Evolutionary conservation across 1,284 basidiomycete genomes (phyloP).

Genomic region (Fomitiporia mediterranea): DNA sequence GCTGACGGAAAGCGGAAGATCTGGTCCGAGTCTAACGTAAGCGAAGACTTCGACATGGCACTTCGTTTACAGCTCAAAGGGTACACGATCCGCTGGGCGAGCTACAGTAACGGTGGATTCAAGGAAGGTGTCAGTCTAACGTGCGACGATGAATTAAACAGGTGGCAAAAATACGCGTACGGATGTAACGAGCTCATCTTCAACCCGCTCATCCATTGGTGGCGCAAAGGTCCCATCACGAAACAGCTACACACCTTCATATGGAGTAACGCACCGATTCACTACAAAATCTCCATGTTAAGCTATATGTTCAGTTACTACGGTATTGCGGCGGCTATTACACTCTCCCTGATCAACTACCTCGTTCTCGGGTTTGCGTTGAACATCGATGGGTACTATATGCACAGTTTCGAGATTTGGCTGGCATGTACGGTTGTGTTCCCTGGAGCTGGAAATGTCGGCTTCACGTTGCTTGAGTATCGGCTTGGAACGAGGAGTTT

Average conservation of each 20-base stretch:
- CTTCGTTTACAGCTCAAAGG: slow-evolving; percentile 59
- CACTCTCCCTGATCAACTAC: slow-evolving; percentile 67
- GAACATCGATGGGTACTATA: slow-evolving; percentile 62
- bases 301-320: slow-evolving; percentile 84
- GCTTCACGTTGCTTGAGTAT: slow-evolving; percentile 69
- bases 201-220: slow-evolving; percentile 71
- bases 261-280: slow-evolving; percentile 71
- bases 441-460: slow-evolving; percentile 65
- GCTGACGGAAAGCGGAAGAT: slow-evolving; percentile 65
- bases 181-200: slow-evolving; percentile 75
- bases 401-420: slow-evolving; percentile 73
- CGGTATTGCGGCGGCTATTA: slow-evolving; percentile 67
- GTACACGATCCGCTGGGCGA: slow-evolving; percentile 80
- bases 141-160: slow-evolving; percentile 72
- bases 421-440: slow-evolving; percentile 75
- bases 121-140: slow-evolving; percentile 83
- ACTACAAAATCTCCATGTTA: slow-evolving; percentile 79
- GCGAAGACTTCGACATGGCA: slow-evolving; percentile 79
- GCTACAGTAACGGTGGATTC: slow-evolving; percentile 75
- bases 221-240: slow-evolving; percentile 68
- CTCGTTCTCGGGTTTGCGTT: slow-evolving; percentile 64
- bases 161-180: slow-evolving; percentile 87
- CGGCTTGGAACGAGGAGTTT: slow-evolving; percentile 63
- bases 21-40: slow-evolving; percentile 82
- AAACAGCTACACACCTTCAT: slow-evolving; percentile 71